Evolutionary conservation across 2,329 filamentous ascomycete genomes (phyloP).

Genomic region (Talaromyces albobiverticillius): DNA sequence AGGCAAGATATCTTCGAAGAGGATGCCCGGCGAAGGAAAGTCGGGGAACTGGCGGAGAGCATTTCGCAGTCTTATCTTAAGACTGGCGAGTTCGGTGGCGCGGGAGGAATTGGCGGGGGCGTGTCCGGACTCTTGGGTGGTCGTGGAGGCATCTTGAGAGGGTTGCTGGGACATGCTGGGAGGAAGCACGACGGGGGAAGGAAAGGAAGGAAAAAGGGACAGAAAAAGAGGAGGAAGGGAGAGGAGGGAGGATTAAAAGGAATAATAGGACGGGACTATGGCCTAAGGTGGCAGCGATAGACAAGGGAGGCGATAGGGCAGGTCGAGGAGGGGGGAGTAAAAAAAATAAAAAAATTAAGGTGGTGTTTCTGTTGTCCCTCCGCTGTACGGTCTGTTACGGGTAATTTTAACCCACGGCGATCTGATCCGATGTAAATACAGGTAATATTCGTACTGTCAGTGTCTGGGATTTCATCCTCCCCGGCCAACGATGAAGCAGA

Average conservation of each 20-base stretch:
- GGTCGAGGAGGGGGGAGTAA: neutral
- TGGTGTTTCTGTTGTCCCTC: neutral
- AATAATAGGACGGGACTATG: neutral
- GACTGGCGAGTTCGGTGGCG: slow-evolving; percentile 57
- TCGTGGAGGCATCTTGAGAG: slow-evolving; percentile 35
- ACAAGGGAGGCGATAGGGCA: neutral
- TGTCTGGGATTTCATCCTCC: too few species aligned
- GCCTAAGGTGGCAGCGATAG: neutral
- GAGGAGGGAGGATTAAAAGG: neutral
- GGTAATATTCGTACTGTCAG: too few species aligned
- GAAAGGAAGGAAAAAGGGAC: slow-evolving; percentile 14
- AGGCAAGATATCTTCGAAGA: slow-evolving; percentile 97
- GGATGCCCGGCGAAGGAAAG: slow-evolving; percentile 87
- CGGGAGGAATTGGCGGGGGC: slow-evolving; percentile 45
- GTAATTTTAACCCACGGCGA: neutral
- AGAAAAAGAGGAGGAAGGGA: neutral
- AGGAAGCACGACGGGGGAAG: slow-evolving; percentile 17
- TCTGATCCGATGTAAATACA: slow-evolving; percentile 12
- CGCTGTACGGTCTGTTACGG: slow-evolving; percentile 1
- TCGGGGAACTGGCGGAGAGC: slow-evolving; percentile 83
- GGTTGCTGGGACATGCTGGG: slow-evolving; percentile 40
- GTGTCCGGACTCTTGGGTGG: slow-evolving; percentile 41
- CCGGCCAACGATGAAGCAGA: too few species aligned
- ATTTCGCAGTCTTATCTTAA: slow-evolving; percentile 65
- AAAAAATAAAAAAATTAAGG: neutral